phyloP scores from a whole-genome alignment of 352 stramenopile species.

The Pythium utonaiense region DNA sequence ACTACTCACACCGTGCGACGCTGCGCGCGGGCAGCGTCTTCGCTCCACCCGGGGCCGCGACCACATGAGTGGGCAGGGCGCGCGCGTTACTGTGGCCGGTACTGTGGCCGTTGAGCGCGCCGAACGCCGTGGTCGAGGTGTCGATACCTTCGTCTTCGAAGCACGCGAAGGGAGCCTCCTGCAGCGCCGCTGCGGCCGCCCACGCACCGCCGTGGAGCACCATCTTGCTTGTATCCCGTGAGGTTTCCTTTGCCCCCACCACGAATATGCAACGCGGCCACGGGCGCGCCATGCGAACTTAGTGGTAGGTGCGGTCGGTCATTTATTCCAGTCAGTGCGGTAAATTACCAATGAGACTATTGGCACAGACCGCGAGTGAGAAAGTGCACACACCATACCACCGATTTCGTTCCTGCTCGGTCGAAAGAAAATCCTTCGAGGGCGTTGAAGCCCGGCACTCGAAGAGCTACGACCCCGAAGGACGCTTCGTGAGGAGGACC shows the following conservation, averaged over 20 bases:
- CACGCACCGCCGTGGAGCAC: slow-evolving; percentile 2
- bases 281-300: slow-evolving; percentile 11
- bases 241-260: slow-evolving; percentile 14
- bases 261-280: slow-evolving; percentile 1
- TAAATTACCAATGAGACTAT: neutral
- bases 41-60: slow-evolving; percentile 26
- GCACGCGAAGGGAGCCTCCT: slow-evolving; percentile 69
- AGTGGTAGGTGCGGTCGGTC: slow-evolving; percentile 1
- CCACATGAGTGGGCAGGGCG: slow-evolving; percentile 27
- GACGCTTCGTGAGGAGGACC: neutral
- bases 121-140: neutral
- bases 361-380: too few relatives aligned
- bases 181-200: slow-evolving; percentile 35
- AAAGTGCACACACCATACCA: too few relatives aligned
- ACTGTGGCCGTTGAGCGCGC: neutral
- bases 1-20: slow-evolving; percentile 41
- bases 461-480: neutral
- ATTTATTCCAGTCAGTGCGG: neutral
- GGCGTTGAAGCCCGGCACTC: slow-evolving; percentile 7
- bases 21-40: slow-evolving; percentile 45
- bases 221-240: neutral
- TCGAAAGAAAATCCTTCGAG: slow-evolving; percentile 18
- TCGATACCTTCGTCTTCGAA: slow-evolving; percentile 59
- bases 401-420: neutral
- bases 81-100: neutral